Base-by-base conservation (phyloP, 345 rosid species). In the Noccaea bulbosa region DNA sequence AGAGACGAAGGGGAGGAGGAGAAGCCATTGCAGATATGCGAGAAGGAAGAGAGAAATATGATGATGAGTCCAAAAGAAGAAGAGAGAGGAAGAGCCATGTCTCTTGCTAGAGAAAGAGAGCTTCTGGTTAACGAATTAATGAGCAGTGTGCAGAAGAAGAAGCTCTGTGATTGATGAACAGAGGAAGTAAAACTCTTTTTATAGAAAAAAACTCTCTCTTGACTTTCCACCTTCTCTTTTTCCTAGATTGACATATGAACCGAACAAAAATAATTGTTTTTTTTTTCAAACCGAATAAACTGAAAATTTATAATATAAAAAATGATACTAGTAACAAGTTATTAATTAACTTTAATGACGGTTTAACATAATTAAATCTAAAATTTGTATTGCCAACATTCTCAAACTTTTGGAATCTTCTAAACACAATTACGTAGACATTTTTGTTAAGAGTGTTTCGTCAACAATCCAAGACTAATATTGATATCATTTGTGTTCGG, bases 1-100 rank as follows among this genome's bases (percentile, higher is more conserved):
- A 24, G 75, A 43, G 69, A 34, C 11, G 76, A 52, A 79, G 71
- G 7, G 1, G 54, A 33, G 27, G n/a, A 83, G 37, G 81, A 78
- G 39, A 79, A 76, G 78, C 78, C 91, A 84, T 83, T 75, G 82
- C 79, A 80, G 60, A 74, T 79, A 66, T 81, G 52, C 69, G 79
- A 57, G 73, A 83, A 56, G 68, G 77, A 15, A 48, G 59, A 75
- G 48, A 78, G 69, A 52, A 73, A 55, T 0, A 17, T 73, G 22
- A 78, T 11, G 5, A 81, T 51, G n/a, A 77, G 4, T 2, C 39
- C 60, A 49, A 49, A 70, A 64, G 73, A 73, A 69, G 66, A 65
- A 54, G 61, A 75, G 53, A 74, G 62, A 64, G 48, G 37, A 73
- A 64, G 64, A 58, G 77, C 5, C 78, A 74, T 74, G 49, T 22